Evolutionary conservation across 176 grass and related monocot genomes (phyloP), one percentile per base, ranked within the genome.

Genomic region (Aegilops bicornis): DNA sequence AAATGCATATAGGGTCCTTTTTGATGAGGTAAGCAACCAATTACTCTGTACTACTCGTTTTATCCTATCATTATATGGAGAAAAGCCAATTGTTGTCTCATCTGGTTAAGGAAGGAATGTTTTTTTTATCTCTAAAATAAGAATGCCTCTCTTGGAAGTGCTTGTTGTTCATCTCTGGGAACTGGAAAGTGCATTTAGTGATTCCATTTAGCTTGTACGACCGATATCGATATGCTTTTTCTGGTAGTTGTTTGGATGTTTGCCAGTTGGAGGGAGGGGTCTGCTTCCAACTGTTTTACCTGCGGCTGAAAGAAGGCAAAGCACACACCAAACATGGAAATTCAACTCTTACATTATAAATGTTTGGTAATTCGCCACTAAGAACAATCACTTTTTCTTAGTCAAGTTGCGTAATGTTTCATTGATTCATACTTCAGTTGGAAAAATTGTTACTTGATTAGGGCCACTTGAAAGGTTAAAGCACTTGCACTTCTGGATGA

Each of bases 1-100:
- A 74, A 96, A 99, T 82, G 89, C 97, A 63, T 99, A 99, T 47
- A 92, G 97, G 76, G 90, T 99, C 35, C 97, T 99, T 79, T 99
- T 99, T 83, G 94, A 97, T 81, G 83, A 91, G 87, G 97, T 99
- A 89, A 59, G 63, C 19, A 69, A 74, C 64, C 25, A 22, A 35
- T 30, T 61, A 32, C 73, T 79, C 74, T 73, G 43, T n/a, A 19
- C 7, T 59, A 7, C 62, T 69, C 33, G 54, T 32, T 91, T 52
- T 69, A 47, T 67, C 60, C 20, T 86, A 54, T n/a, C 63, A 43
- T 67, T 85, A 15, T 36, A 3, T 31, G 20, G 29, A 76, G 8
- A 73, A 52, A 22, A 25, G 33, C 33, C 67, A 37, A 10, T 79
- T 84, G 3, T 88, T 87, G 6, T 79, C 47, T 71, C 20, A 27